A percentile compares a stretch with the other conserved stretches of the same genome.
These are phyloP conservation scores for Thelonectria blattea DNA, from an alignment of 2,329 filamentous ascomycete species.

Conservation along the genomic window DNA sequence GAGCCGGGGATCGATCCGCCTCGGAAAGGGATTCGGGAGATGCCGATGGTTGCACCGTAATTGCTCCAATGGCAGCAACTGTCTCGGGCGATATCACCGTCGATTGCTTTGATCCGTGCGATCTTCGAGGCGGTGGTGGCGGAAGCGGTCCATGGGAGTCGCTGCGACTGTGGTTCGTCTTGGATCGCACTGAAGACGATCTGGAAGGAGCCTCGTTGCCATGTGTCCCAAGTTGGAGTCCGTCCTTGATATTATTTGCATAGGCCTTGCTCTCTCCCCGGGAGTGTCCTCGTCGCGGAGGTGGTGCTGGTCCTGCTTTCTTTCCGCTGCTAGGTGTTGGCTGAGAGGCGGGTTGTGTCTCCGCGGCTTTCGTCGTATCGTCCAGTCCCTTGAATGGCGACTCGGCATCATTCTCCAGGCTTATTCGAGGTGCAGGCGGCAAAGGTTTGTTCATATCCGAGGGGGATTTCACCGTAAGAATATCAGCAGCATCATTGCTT, in stretches of 20 bases:
- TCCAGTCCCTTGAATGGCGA: constrained; percentile 60
- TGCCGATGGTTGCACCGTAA: constrained; percentile 26
- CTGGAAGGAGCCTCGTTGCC: constrained; percentile 51
- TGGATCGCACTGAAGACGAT: constrained; percentile 56
- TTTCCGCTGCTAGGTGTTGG: constrained; percentile 45
- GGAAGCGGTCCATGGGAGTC: constrained; percentile 55
- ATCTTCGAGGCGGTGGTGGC: constrained; percentile 62
- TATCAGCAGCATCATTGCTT: constrained; percentile 32
- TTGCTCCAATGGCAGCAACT: constrained; percentile 46
- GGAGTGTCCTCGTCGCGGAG: constrained; percentile 55
- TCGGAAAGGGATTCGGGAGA: constrained; percentile 31
- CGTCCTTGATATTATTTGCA: constrained; percentile 26
- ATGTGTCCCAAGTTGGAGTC: constrained; percentile 20
- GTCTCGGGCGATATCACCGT: constrained; percentile 28
- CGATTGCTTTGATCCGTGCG: constrained; percentile 44
- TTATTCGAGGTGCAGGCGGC: constrained; percentile 59
- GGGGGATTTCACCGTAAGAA: constrained; percentile 26
- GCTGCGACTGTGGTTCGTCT: constrained; percentile 53
- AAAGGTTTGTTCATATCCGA: constrained; percentile 59
- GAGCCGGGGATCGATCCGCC: constrained; percentile 20
- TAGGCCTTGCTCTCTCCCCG: constrained; percentile 52
- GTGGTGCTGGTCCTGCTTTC: constrained; percentile 57
- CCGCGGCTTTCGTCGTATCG: constrained; percentile 55
- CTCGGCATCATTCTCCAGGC: constrained; percentile 55
- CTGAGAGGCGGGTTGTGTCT: constrained; percentile 41